Percentiles rank a stretch among this genome's conserved stretches.
phyloP scores from a whole-genome alignment of 176 grass and related monocot genomes.

The Chloris gayana region DNA sequence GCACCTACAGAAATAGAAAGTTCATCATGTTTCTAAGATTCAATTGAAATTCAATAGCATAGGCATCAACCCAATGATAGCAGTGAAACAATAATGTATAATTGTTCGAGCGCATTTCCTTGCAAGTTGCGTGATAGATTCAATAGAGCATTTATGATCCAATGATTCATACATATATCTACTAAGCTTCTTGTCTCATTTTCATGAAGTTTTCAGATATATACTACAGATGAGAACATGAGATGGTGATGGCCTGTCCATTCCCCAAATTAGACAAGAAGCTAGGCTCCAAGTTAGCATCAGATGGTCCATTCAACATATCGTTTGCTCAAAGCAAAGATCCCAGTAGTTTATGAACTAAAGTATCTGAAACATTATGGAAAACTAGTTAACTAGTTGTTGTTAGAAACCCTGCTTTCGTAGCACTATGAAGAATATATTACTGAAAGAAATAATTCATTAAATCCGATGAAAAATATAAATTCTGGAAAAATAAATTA shows the following conservation, averaged over 20 bases:
- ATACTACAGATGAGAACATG: background rate
- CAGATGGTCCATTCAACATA: background rate
- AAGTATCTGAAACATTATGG: background rate
- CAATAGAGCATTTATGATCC: background rate
- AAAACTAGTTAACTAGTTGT: background rate
- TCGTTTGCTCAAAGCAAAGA: background rate
- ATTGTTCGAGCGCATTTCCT: background rate
- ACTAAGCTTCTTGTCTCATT: background rate
- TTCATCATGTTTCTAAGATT: constrained; percentile 30
- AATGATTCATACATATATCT: background rate
- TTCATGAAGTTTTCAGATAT: background rate
- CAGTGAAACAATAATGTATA: background rate
- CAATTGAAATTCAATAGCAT: background rate
- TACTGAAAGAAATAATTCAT: background rate
- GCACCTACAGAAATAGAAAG: constrained; percentile 48
- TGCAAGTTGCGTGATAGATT: background rate
- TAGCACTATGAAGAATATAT: background rate
- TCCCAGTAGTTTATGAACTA: background rate
- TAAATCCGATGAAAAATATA: background rate
- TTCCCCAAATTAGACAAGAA: too few species aligned
- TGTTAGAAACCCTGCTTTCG: background rate
- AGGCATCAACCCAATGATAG: constrained; percentile 16
- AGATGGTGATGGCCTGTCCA: too few species aligned
- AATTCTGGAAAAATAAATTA: background rate
- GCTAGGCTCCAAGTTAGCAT: background rate